Evolutionary conservation across 164 flowering plant genomes (phyloP), one percentile per base, ranked within the genome.

Genomic region (Piper longum): DNA sequence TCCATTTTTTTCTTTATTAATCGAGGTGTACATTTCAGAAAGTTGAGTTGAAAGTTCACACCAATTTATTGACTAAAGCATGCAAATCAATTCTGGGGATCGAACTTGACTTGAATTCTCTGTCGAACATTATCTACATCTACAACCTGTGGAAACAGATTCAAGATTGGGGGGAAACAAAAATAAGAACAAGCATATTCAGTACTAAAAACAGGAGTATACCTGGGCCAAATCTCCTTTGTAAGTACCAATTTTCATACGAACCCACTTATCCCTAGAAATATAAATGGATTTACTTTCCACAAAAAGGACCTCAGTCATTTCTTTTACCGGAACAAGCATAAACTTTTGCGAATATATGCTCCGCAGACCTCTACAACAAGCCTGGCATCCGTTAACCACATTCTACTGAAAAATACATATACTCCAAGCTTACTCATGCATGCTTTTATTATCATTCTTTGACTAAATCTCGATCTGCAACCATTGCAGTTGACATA

Each of bases 141-240:
- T 52, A 83, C 92, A 57, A 95, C 97, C 97, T 95, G 63, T 26
- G 6, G 64, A 26, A 51, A n/a, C 36, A 44, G 64, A 58, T 26
- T 8, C 41, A 57, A 43, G 41, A 41, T 12, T 48, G 4, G 73
- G 52, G 36, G 36, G 2, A 26, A 26, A 56, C 51, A 40, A 43
- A 3, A 42, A 39, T 41, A 7, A 16, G 61, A 58, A 41, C 6
- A 19, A 56, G 16, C 60, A 40, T 55, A 26, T n/a, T 26, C 57
- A 60, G 52, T 12, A 8, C 4, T 44, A 19, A 18, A 40, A 63
- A 40, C 19, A 51, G 4, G 8, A 58, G 7, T 68, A 56, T 80
- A 95, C 99, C 68, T 95, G 77, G 36, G 98, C 99, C 71, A 91
- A 96, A 61, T 95, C 99, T 18, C 96, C 96, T 70, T 95, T 95